These are phyloP conservation scores for Blastomyces percursus DNA, from an alignment of 2,329 filamentous ascomycete species.

Conservation along the genomic window DNA sequence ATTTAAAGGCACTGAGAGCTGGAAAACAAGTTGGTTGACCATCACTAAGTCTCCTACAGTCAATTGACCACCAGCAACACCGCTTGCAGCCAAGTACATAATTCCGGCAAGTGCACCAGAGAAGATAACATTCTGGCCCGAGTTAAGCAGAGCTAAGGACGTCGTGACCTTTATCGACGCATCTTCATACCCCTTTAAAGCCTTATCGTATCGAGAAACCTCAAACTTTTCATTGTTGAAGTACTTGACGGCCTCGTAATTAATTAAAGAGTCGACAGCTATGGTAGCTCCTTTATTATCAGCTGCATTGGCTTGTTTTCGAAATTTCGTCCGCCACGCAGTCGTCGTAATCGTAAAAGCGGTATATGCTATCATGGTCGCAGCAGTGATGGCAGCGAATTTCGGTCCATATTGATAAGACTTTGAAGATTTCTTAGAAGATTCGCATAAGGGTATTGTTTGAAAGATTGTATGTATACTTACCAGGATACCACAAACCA, in stretches of 20 bases:
- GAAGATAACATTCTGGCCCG: conserved; percentile 94
- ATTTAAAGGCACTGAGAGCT: conserved; percentile 91
- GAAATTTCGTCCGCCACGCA: conserved; percentile 92
- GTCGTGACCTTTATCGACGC: conserved; percentile 96
- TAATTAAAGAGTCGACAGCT: conserved; percentile 92
- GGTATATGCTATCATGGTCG: conserved; percentile 88
- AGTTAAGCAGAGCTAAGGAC: conserved; percentile 84
- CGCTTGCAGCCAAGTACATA: conserved; percentile 95
- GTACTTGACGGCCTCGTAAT: conserved; percentile 98
- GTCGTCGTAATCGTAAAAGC: conserved; percentile 97
- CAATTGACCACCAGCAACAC: conserved; percentile 67
- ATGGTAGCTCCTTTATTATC: conserved; percentile 94
- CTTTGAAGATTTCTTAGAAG: conserved; percentile 27
- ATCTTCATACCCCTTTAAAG: conserved; percentile 75
- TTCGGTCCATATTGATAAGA: conserved; percentile 90
- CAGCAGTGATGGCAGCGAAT: conserved; percentile 80
- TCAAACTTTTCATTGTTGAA: conserved; percentile 99
- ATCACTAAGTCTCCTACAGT: conserved; percentile 96
- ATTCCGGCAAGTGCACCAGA: conserved; percentile 85
- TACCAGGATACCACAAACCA: conserved; percentile 87
- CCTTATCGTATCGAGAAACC: conserved; percentile 78
- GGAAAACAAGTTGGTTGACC: conserved; percentile 98
- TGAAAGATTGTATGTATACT: conserved; percentile 10
- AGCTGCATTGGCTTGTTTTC: conserved; percentile 86
- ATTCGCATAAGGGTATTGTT: background rate